Conservation (phyloP, 1,284 basidiomycete genomes). For the Porogramme epimiltina region DNA sequence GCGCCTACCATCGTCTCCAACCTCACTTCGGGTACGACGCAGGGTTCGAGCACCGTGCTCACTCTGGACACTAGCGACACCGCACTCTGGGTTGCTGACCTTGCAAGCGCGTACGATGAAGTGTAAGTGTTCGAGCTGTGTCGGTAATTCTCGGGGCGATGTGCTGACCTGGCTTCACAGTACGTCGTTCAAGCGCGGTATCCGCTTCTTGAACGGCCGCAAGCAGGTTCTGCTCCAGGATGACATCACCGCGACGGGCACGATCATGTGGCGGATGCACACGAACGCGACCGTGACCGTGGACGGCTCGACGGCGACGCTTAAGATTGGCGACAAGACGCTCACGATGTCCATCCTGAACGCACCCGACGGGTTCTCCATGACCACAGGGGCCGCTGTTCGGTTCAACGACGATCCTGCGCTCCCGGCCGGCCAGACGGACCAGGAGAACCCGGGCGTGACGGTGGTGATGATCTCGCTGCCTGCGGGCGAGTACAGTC, state of each 20-base stretch:
- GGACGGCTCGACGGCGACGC: slow-evolving; percentile 60
- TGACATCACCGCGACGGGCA: slow-evolving; percentile 65
- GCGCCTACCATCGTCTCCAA: slow-evolving; percentile 63
- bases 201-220: slow-evolving; percentile 86
- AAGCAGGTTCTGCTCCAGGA: slow-evolving; percentile 92
- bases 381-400: slow-evolving; percentile 49
- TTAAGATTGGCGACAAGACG: slow-evolving; percentile 61
- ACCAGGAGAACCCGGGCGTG: slow-evolving; percentile 80
- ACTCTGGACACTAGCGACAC: slow-evolving; percentile 68
- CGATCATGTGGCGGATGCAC: slow-evolving; percentile 92
- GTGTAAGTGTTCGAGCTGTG: slow-evolving; percentile 50
- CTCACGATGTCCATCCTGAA: slow-evolving; percentile 55
- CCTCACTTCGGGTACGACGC: slow-evolving; percentile 59
- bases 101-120: slow-evolving; percentile 80
- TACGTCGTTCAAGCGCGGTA: slow-evolving; percentile 80
- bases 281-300: slow-evolving; percentile 78
- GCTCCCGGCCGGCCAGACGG: slow-evolving; percentile 53
- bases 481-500: slow-evolving; percentile 67
- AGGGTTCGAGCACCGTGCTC: slow-evolving; percentile 81
- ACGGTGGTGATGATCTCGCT: slow-evolving; percentile 81
- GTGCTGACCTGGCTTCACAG: slow-evolving; percentile 29
- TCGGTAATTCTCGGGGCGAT: background rate
- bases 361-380: slow-evolving; percentile 59
- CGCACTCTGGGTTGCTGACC: slow-evolving; percentile 83
- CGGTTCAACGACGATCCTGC: slow-evolving; percentile 66